Base-by-base conservation (phyloP, 192 early-diverging fungal species). In the Backusella tuberculispora region DNA sequence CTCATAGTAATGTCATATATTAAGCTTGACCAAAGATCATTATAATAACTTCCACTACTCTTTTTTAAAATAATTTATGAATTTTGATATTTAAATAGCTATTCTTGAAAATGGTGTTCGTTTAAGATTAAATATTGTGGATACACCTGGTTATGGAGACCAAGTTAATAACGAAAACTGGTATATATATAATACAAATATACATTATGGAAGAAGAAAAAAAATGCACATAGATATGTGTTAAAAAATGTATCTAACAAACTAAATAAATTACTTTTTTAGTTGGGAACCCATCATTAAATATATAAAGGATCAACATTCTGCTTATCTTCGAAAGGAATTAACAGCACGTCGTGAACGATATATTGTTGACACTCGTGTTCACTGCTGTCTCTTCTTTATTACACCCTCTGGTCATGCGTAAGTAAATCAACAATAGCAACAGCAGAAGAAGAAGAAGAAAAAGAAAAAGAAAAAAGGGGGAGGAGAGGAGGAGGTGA, bases 241-340 rank as follows among this genome's bases (percentile, higher is more conserved):
- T 89, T 85, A 74, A 95, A 96, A 90, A 88, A 74, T 93, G 95
- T 80, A 84, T 91, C 66, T 90, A 90, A 26, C n/a, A n/a, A n/a
- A n/a, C n/a, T n/a, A n/a, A n/a, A n/a, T n/a, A n/a, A n/a, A n/a
- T n/a, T 88, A 92, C 76, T 29, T 19, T 37, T 71, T 41, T 74
- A 93, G 92, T 85, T 98, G 96, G 96, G 95, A 96, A 67, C 96
- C 95, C 24, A 95, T 99, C 76, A 91, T 96, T 83, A 97, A 97
- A 85, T 96, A 96, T 88, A 98, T 99, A 81, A 96, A 97, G 87
- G 97, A 97, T 81, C 97, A 98, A 87, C 97, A 99, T 87, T 93
- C 92, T 13, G 88, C 92, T 56, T 99, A 94, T 86, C 88, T 99
- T 67, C 91, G 95, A 80, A 94, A 96, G 82, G 97, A 99, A 83